These are phyloP conservation scores for Chlorella vulgaris DNA, from an alignment of 139 green algal species.

Conservation along the genomic window DNA sequence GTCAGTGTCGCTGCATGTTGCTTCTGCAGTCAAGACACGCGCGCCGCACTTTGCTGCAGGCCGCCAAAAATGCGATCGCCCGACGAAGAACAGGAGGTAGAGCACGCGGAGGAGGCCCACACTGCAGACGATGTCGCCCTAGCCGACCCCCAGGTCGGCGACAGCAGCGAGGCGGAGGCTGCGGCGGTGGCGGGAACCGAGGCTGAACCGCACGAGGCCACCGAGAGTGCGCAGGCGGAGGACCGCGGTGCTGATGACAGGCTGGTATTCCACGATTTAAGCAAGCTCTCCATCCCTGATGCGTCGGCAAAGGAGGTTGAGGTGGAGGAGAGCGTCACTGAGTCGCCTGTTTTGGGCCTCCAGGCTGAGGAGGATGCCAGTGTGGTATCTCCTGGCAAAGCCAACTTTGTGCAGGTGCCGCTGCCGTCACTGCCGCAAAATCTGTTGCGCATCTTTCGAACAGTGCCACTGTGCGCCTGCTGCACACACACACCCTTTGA, in stretches of 20 bases:
- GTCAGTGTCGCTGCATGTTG: no score
- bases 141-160: background rate
- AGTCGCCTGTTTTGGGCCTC: background rate
- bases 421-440: no score
- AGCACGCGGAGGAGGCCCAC: background rate
- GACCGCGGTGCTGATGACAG: background rate
- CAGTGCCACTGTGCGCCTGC: no score
- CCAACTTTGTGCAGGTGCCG: no score
- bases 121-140: background rate
- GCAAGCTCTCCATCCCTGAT: constrained; percentile 18
- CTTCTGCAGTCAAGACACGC: background rate
- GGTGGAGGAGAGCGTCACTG: background rate
- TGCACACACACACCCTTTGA: background rate
- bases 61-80: no score
- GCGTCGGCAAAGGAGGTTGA: no score
- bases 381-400: background rate
- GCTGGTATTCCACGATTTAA: no score
- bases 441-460: no score
- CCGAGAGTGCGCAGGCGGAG: no score
- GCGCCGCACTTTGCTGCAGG: no score
- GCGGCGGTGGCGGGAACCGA: background rate
- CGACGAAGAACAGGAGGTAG: background rate
- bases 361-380: background rate
- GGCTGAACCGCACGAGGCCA: background rate
- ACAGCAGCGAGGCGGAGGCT: background rate